Conservation (phyloP, 768 basidiomycete genomes). For the Clitopilus hobsonii region DNA sequence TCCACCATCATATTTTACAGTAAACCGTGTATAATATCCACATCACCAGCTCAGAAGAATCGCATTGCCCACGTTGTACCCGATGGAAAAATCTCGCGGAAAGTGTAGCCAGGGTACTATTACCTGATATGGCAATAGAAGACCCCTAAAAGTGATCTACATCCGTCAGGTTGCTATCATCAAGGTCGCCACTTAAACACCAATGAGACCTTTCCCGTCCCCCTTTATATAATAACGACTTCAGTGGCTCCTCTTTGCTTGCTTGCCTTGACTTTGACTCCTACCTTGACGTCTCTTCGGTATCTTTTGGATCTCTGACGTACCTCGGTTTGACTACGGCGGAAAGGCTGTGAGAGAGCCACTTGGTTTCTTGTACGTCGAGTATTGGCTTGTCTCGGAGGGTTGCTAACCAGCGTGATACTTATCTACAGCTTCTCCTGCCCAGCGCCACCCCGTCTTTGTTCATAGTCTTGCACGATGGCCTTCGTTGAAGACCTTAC, state of each 20-base stretch:
- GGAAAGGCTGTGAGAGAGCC: constrained; percentile 8
- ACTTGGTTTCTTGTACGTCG: constrained; percentile 5
- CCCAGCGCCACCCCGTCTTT: too few relatives aligned
- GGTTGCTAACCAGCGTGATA: background rate
- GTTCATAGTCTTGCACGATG: too few relatives aligned
- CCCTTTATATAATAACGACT: background rate
- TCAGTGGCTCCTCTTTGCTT: constrained; percentile 10
- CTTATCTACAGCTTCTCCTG: background rate
- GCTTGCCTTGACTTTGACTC: background rate
- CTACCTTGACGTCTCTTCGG: constrained; percentile 17
- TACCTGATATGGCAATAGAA: background rate
- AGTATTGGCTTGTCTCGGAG: constrained; percentile 9
- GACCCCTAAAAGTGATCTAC: background rate
- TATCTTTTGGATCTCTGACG: constrained; percentile 8
- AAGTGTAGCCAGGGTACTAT: background rate
- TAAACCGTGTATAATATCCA: background rate
- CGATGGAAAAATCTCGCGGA: background rate
- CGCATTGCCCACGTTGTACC: background rate
- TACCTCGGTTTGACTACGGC: constrained; percentile 17
- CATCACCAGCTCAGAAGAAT: too few relatives aligned
- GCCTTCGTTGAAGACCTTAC: background rate
- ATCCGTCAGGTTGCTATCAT: background rate
- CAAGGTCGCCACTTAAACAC: background rate
- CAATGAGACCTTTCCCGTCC: background rate
- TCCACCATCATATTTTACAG: background rate